A percentile compares a stretch with the other conserved stretches of the same genome.
These are phyloP conservation scores for Myxozyma vanderwaltii DNA, from an alignment of 805 yeast genomes.

Conservation along the genomic window DNA sequence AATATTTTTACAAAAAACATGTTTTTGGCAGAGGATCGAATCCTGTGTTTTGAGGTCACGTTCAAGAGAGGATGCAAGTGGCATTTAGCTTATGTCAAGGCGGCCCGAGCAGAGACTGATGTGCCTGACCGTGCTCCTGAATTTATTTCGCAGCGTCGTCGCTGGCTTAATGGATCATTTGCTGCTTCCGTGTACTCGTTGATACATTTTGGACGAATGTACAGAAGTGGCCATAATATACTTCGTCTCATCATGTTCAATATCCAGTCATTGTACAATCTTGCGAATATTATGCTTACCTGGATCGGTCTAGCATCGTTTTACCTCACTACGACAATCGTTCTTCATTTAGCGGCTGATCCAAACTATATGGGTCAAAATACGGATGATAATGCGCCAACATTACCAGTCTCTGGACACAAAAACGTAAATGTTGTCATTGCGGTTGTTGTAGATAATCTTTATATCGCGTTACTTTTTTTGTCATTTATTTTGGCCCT, in stretches of 20 bases:
- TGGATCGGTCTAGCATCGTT: constrained; percentile 69
- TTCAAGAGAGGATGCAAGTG: constrained; percentile 60
- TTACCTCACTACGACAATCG: constrained; percentile 62
- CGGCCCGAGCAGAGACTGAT: constrained; percentile 68
- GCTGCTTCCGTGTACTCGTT: constrained; percentile 63
- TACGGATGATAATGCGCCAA: constrained; percentile 37
- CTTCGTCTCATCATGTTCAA: constrained; percentile 55
- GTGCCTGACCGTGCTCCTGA: constrained; percentile 66
- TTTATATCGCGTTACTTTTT: constrained; percentile 58
- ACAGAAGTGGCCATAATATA: constrained; percentile 56
- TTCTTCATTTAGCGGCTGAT: constrained; percentile 52
- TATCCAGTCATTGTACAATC: constrained; percentile 58
- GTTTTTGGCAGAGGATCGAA: constrained; percentile 72
- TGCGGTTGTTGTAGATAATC: constrained; percentile 50
- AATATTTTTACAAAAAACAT: constrained; percentile 67
- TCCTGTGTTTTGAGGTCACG: constrained; percentile 64
- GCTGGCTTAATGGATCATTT: constrained; percentile 72
- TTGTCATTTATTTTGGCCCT: constrained; percentile 63
- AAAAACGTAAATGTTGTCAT: constrained; percentile 21
- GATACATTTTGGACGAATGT: constrained; percentile 57
- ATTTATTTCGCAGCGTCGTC: constrained; percentile 63
- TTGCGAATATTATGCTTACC: constrained; percentile 55
- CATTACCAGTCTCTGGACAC: constrained; percentile 35
- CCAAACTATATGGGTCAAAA: constrained; percentile 49
- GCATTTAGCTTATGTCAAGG: constrained; percentile 64